Percentiles rank a stretch among this genome's conserved stretches.
phyloP scores from a whole-genome alignment of 768 basidiomycete species.

The Trametes sanguinea region DNA sequence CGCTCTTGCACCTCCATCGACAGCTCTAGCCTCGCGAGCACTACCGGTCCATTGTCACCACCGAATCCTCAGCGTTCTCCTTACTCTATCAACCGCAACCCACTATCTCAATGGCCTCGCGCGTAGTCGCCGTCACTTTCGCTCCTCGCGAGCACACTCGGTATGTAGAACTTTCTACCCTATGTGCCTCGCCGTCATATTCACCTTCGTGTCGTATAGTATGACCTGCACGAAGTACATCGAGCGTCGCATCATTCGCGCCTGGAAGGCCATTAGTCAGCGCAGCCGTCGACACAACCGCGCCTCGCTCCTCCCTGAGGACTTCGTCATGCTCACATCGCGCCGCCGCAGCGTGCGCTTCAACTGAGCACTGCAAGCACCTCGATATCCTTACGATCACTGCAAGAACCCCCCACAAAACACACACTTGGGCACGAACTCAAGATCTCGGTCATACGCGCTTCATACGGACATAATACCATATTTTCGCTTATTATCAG shows the following conservation, averaged over 20 bases:
- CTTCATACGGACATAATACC: background rate
- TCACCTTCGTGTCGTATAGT: conserved; percentile 7
- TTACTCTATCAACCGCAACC: background rate
- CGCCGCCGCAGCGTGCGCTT: conserved; percentile 54
- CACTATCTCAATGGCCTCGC: conserved; percentile 5
- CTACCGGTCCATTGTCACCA: background rate
- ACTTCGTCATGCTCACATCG: conserved; percentile 62
- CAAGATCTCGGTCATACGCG: background rate
- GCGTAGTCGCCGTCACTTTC: conserved; percentile 11
- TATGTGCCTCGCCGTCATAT: background rate
- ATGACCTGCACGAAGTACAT: conserved; percentile 48
- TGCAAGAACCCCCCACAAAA: background rate
- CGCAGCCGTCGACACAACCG: conserved; percentile 53
- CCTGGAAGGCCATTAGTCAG: conserved; percentile 64
- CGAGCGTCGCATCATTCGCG: conserved; percentile 57
- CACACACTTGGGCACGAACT: background rate
- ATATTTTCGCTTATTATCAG: background rate
- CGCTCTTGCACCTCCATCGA: background rate
- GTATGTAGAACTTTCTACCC: conserved; percentile 11
- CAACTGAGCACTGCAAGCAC: conserved; percentile 26
- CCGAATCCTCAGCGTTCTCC: background rate
- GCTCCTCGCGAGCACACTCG: conserved; percentile 25
- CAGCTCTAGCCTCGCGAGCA: too few species aligned
- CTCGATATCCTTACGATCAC: too few species aligned
- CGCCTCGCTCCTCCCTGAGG: conserved; percentile 54